Evolutionary conservation across 2,329 filamentous ascomycete genomes (phyloP), one percentile per base, ranked within the genome.

Genomic region (Alternaria alternata): DNA sequence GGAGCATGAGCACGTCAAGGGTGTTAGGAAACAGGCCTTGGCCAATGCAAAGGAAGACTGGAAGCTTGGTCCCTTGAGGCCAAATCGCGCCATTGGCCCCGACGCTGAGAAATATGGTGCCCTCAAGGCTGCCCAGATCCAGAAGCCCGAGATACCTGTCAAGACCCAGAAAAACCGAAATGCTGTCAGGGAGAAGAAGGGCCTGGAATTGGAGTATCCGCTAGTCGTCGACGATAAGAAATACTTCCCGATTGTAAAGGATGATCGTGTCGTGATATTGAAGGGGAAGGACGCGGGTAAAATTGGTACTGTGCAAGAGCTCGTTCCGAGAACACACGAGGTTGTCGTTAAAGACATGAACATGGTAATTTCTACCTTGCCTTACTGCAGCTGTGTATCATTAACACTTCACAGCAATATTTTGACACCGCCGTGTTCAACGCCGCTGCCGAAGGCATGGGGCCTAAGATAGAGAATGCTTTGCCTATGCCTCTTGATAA

Each of bases 181-280:
- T 52, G 64, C 66, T 51, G 32, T 51, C 5, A 63, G 64, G 22
- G 63, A 64, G 57, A 70, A 60, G 26, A 70, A 63, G 46, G 70
- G 71, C 38, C 42, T 70, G 11, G 65, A 65, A 6, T 52, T 59
- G 52, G 64, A 71, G 20, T 74, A 70, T 34, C 73, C 72, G 9
- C 57, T 76, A 39, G 65, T 76, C 8, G 69, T 75, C 11, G 67
- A 75, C 34, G 65, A 70, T 47, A 65, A 74, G 47, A 73, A 66
- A 48, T 74, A 59, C 55, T 75, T 74, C 34, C 74, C 73, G 16
- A 76, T 84, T 28, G 71, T 75, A 66, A 75, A 78, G 67, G 88
- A 89, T 7, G 95, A 98, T 79, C 87, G 95, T 61, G 93, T 97
- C 32, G 91, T 94, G 54, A 81, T 98, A 59, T 81, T 93, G 54